Percentiles rank a stretch among this genome's conserved stretches.
phyloP scores from a whole-genome alignment of 805 yeast species.

The Grigorovia humatica region DNA sequence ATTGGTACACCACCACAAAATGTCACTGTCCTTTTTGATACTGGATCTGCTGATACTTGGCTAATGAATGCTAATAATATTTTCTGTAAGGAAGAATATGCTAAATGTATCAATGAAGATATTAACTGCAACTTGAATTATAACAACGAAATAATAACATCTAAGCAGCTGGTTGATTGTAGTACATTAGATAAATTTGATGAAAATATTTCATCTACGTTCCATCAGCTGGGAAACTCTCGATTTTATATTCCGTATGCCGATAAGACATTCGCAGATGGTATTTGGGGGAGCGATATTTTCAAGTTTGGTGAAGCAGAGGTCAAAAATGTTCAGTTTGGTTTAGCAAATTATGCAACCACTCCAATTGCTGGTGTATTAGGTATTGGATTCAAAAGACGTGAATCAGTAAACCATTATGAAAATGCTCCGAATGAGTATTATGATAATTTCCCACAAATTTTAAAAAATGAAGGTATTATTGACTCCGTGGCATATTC shows the following conservation, averaged over 20 bases:
- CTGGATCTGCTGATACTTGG: conserved; percentile 44
- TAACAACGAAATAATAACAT: background rate
- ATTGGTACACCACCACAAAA: conserved; percentile 37
- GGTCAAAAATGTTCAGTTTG: conserved; percentile 48
- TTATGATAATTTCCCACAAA: conserved; percentile 55
- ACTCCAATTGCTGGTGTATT: conserved; percentile 49
- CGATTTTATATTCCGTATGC: conserved; percentile 36
- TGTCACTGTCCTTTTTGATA: conserved; percentile 35
- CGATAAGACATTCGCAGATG: conserved; percentile 40
- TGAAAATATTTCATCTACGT: conserved; percentile 9
- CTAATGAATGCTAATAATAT: conserved; percentile 30
- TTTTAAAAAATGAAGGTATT: conserved; percentile 41
- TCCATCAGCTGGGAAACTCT: conserved; percentile 3
- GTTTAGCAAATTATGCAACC: conserved; percentile 50
- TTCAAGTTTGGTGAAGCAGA: conserved; percentile 39
- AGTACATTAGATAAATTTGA: conserved; percentile 11
- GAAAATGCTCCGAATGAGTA: conserved; percentile 13
- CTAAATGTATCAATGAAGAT: background rate
- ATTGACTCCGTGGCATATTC: conserved; percentile 47
- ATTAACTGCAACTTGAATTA: background rate
- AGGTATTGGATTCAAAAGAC: conserved; percentile 54
- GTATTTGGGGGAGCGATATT: conserved; percentile 54
- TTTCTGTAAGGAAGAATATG: conserved; percentile 14
- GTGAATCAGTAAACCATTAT: conserved; percentile 39
- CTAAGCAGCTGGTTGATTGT: conserved; percentile 15